Base-by-base conservation (phyloP, 225 moss, liverwort and hornwort genomes). In the Polytrichum formosum region DNA sequence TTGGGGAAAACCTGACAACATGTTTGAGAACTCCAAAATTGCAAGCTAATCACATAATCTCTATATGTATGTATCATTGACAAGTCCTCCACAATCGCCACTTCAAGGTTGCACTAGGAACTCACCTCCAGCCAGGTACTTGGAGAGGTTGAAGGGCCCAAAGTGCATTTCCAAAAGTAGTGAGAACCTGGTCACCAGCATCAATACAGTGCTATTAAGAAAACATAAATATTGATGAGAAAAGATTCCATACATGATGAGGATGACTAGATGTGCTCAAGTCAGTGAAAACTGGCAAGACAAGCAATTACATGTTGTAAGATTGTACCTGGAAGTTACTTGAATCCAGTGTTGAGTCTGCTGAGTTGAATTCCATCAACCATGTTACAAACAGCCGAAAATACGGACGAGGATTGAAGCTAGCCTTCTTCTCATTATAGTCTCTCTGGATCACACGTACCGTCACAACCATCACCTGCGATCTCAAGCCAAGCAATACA, bases 381-480 rank as follows among this genome's bases (percentile, higher is more conserved):
- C 94, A 98, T 54, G 92, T 94, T n/a, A 98, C 98, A 79, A 98
- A 92, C 25, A 98, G 94, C 26, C 98, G 88, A 72, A 94, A 98
- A 79, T 98, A 98, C 37, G 92, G 94, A 56, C 98, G 90, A 56
- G 98, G 92, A 72, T 98, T 91, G 70, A 98, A 98, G 28, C 81
- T 84, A 31, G 83, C 79, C 66, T 85, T 92, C 76, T 87, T 88
- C 80, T 98, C 98, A 55, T 92, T 90, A 55, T 79, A 85, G 58
- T 98, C 94, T 83, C 94, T 90, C 82, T 94, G 91, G 67, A 98
- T 98, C 67, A 92, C 98, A 78, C 84, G 94, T 70, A 94, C 92
- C 5, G 98, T 98, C 67, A 98, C 92, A 72, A 87, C 75, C 72
- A 98, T 87, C 35, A 94, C 92, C 91, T 91, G 69, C 54, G 27